These are phyloP conservation scores for Chlamydomonas schloesseri DNA, from an alignment of 139 green algal genomes.

Conservation along the genomic window DNA sequence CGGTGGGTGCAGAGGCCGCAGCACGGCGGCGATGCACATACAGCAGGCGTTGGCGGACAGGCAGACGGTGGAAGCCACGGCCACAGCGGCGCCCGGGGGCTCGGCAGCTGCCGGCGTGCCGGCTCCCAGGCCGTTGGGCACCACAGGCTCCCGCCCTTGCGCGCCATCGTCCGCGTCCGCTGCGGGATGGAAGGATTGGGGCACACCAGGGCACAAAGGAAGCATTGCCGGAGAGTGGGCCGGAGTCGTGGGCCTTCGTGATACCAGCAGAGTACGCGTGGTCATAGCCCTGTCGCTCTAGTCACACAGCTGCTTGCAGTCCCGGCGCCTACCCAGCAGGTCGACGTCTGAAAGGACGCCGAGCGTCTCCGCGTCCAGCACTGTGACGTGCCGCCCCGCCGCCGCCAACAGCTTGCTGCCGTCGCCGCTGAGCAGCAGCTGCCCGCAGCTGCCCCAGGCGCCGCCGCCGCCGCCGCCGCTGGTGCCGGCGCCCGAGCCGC, in stretches of 20 bases:
- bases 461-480: not conserved
- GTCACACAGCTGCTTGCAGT: too few species aligned
- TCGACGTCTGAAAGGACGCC: not conserved
- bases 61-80: not conserved
- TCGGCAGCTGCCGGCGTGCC: not conserved
- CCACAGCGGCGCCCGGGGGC: not conserved
- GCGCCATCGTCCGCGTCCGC: not conserved
- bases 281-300: too few species aligned
- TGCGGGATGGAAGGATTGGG: not conserved
- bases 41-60: constrained; percentile 24
- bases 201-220: too few species aligned
- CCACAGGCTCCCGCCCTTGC: too few species aligned
- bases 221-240: too few species aligned
- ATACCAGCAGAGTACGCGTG: too few species aligned
- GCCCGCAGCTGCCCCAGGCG: not conserved
- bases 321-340: not conserved
- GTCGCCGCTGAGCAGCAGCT: not conserved
- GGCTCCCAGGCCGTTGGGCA: not conserved
- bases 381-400: not conserved
- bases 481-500: not conserved
- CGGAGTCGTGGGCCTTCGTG: too few species aligned
- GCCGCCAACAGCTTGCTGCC: constrained; percentile 25
- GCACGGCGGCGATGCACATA: not conserved
- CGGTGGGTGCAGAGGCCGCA: not conserved
- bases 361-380: constrained; percentile 27